phyloP scores from a whole-genome alignment of 1,284 basidiomycete species.

The Tilletia indica region DNA sequence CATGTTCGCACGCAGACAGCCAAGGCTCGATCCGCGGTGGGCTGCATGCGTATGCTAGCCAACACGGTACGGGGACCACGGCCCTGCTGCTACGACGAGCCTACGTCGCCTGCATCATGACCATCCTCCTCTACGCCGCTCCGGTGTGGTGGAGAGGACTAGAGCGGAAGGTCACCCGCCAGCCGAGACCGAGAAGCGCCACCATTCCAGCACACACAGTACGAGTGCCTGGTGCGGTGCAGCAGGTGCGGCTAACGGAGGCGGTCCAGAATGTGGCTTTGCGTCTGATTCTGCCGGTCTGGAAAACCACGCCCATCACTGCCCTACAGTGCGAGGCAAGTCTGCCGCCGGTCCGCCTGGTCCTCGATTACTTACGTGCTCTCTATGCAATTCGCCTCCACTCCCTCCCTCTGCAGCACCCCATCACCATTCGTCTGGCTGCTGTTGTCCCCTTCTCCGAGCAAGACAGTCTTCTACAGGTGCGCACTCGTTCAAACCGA shows the following conservation, averaged over 20 bases:
- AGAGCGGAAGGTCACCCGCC: too few species aligned
- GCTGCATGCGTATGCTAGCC: background rate
- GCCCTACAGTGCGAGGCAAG: background rate
- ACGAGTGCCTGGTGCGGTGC: background rate
- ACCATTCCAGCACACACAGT: background rate
- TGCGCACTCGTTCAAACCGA: too few species aligned
- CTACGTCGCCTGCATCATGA: background rate
- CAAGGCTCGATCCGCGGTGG: background rate
- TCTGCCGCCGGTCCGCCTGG: background rate
- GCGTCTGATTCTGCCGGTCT: background rate
- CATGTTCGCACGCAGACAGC: background rate
- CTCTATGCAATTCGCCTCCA: background rate
- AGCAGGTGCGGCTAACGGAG: background rate
- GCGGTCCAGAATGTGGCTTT: background rate
- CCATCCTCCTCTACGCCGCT: background rate
- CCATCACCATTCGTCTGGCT: background rate
- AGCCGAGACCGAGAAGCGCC: too few species aligned
- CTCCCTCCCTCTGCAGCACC: background rate
- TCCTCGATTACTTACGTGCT: background rate
- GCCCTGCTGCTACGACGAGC: background rate
- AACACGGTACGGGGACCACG: slow-evolving; percentile 3
- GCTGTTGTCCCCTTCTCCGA: background rate
- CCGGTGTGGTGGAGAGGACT: background rate
- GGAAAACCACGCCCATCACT: background rate
- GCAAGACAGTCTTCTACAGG: too few species aligned